Evolutionary conservation across 345 rosid genomes (phyloP).

Genomic region (Gossypium arboreum): DNA sequence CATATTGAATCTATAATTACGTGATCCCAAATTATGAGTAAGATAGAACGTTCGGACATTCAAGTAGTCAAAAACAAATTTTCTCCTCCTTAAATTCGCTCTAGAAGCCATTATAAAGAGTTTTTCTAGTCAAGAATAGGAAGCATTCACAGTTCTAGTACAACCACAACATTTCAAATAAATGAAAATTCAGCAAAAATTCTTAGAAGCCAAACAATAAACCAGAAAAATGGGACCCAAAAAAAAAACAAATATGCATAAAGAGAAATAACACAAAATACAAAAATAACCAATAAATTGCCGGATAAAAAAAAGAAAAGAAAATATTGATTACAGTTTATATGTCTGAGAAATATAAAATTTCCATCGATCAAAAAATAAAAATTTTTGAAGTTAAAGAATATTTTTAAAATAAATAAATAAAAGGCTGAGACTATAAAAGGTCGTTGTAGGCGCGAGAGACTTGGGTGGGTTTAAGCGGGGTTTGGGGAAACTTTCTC

Average conservation of each 20-base stretch:
- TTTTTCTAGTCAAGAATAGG: not conserved
- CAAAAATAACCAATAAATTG: not conserved
- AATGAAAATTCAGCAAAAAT: not conserved
- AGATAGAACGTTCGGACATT: conserved; percentile 10
- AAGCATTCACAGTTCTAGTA: conserved; percentile 21
- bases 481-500: too few relatives aligned
- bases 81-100: conserved; percentile 54
- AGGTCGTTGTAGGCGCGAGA: too few relatives aligned
- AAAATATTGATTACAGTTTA: not conserved
- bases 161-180: not conserved
- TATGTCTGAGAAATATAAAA: not conserved
- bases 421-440: too few relatives aligned
- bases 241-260: too few relatives aligned
- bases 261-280: not conserved
- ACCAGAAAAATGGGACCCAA: too few relatives aligned
- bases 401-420: too few relatives aligned
- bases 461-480: too few relatives aligned
- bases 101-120: conserved; percentile 56
- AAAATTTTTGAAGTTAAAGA: not conserved
- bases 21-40: conserved; percentile 15
- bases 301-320: too few relatives aligned
- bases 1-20: conserved; percentile 21
- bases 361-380: not conserved
- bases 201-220: not conserved
- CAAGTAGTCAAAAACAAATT: conserved; percentile 27